Conservation (phyloP, 371 early-diverging fungal species). For the Apophysomyces variabilis region DNA sequence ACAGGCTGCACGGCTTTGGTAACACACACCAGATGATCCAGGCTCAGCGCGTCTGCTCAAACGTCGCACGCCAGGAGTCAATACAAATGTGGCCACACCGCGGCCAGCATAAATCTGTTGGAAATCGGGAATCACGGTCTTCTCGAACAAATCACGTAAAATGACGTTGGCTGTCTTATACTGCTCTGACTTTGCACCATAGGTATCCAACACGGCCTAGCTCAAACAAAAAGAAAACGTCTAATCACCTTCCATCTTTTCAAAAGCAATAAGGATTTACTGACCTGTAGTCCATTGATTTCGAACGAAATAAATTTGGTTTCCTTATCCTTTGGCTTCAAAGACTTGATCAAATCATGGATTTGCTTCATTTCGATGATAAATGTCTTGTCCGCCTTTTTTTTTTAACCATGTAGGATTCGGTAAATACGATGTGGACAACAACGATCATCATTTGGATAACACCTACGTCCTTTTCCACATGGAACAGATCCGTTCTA, state of each 20-base stretch:
- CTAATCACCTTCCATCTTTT: background rate
- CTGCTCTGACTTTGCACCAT: constrained; percentile 41
- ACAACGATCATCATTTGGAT: background rate
- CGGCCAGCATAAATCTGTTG: constrained; percentile 18
- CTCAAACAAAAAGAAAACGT: background rate
- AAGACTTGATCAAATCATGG: constrained; percentile 15
- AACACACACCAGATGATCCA: constrained; percentile 26
- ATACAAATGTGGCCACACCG: constrained; percentile 28
- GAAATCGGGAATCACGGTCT: constrained; percentile 34
- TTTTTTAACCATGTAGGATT: background rate
- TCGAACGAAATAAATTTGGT: constrained; percentile 22
- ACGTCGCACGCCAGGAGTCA: constrained; percentile 23
- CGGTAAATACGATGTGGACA: background rate
- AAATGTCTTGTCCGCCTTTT: constrained; percentile 22
- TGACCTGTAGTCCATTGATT: constrained; percentile 29
- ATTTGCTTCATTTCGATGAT: constrained; percentile 19
- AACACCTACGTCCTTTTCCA: background rate
- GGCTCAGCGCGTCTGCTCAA: constrained; percentile 30
- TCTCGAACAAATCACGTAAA: constrained; percentile 34
- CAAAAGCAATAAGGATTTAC: background rate
- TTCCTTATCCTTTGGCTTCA: constrained; percentile 8
- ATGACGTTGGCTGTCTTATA: constrained; percentile 36
- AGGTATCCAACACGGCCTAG: constrained; percentile 28
- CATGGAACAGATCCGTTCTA: constrained; percentile 14
- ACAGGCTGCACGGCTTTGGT: constrained; percentile 25